Percentiles rank a stretch among this genome's conserved stretches.
Conservation (phyloP, 768 basidiomycete species). For the Polyporus arcularius region DNA sequence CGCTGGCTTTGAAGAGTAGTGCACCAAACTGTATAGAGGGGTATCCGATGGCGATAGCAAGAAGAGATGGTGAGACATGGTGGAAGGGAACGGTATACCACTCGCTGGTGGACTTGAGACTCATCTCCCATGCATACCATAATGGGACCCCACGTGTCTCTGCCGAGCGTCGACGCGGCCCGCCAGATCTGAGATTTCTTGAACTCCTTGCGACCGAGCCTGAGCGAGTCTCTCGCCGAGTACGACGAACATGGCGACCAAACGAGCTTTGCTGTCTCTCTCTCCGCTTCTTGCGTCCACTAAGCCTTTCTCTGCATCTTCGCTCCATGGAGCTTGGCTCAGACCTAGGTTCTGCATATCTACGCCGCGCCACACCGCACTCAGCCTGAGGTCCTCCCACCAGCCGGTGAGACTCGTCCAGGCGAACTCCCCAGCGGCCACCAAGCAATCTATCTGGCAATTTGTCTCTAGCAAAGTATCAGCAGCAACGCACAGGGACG, state of each 20-base stretch:
- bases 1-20: conserved; percentile 76
- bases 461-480: conserved; percentile 18
- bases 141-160: background rate
- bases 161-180: background rate
- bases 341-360: conserved; percentile 2
- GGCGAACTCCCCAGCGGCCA: background rate
- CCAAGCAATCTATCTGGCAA: conserved; percentile 10
- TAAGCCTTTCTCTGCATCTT: background rate
- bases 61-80: conserved; percentile 89
- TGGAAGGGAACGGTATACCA: too few relatives aligned
- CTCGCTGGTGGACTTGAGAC: too few relatives aligned
- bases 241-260: background rate
- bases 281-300: background rate
- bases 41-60: conserved; percentile 85
- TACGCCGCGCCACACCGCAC: background rate
- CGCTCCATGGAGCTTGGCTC: background rate
- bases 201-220: background rate
- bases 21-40: conserved; percentile 81
- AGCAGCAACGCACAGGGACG: conserved; percentile 25
- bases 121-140: conserved; percentile 1
- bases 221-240: too few relatives aligned
- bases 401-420: background rate
- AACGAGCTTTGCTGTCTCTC: conserved; percentile 4
- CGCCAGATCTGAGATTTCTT: background rate
- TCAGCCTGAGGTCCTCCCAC: background rate